Evolutionary conservation across 176 grass and related monocot genomes (phyloP).

Genomic region (Lolium multiflorum): DNA sequence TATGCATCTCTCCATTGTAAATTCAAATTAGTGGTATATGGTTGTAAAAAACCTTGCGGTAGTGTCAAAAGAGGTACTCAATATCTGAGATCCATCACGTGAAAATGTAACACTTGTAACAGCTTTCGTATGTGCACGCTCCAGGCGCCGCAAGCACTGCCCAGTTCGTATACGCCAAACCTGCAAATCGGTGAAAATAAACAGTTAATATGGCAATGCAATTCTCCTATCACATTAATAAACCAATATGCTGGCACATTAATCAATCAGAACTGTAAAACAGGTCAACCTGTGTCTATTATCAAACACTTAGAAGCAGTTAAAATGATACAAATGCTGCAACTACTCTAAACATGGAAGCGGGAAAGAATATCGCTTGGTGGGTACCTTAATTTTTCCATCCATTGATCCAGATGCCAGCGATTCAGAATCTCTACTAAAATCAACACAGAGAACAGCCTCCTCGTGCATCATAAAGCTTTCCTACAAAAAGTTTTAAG

Average conservation of each 20-base stretch:
- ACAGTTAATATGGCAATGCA: conserved; percentile 35
- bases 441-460: conserved; percentile 91
- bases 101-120: conserved; percentile 97
- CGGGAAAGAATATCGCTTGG: not conserved
- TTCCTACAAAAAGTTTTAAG: conserved; percentile 68
- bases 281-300: conserved; percentile 14
- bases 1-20: conserved; percentile 26
- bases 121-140: conserved; percentile 84
- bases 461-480: conserved; percentile 99
- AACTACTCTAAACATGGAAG: conserved; percentile 27
- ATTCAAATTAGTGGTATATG: conserved; percentile 42
- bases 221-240: not conserved
- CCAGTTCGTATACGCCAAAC: conserved; percentile 98
- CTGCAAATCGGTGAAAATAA: conserved; percentile 47
- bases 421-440: conserved; percentile 98
- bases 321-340: conserved; percentile 9
- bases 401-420: conserved; percentile 93
- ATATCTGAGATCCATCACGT: conserved; percentile 91
- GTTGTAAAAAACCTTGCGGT: conserved; percentile 77
- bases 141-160: conserved; percentile 88
- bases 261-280: not conserved
- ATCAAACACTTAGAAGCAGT: conserved; percentile 12
- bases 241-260: not conserved
- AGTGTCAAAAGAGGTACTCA: conserved; percentile 96
- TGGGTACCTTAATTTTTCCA: conserved; percentile 94